Evolutionary conservation across 2,329 filamentous ascomycete genomes (phyloP).

Genomic region (Venturiaceae sp.): DNA sequence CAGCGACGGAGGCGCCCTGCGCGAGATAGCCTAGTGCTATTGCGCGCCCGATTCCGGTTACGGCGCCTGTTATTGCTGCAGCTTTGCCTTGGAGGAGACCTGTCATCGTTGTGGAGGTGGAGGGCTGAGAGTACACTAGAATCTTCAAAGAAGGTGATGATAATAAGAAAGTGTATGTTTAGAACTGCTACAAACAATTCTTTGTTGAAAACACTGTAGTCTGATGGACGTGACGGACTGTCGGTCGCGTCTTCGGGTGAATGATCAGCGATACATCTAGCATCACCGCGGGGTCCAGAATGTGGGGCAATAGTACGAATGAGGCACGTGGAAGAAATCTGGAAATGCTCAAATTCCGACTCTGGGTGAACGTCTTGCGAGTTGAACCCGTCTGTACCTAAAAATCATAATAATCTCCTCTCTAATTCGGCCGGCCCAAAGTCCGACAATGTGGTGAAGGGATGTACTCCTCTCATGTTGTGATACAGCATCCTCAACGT

Average conservation of each 20-base stretch:
- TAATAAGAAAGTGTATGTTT: no score
- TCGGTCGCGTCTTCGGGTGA: neutral
- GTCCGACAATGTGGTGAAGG: neutral
- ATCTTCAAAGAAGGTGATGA: no score
- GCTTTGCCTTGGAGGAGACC: constrained; percentile 63
- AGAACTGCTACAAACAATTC: no score
- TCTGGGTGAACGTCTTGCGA: neutral
- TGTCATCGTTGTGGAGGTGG: neutral
- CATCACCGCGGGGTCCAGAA: neutral
- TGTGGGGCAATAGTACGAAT: neutral
- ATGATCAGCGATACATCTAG: neutral
- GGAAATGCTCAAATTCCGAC: no score
- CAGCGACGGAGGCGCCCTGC: constrained; percentile 68
- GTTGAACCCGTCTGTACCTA: neutral
- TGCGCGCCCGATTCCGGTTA: constrained; percentile 78
- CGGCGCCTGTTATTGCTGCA: constrained; percentile 78
- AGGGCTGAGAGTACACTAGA: neutral
- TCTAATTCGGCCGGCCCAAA: no score
- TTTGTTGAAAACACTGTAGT: no score
- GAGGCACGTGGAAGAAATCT: neutral
- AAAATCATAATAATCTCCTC: neutral
- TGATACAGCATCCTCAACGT: neutral
- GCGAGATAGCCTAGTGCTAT: constrained; percentile 70
- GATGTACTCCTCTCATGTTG: no score
- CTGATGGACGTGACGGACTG: neutral